Percentiles rank a stretch among this genome's conserved stretches.
phyloP scores from a whole-genome alignment of 306 rosid species.

The Oxytropis ochrocephala region DNA sequence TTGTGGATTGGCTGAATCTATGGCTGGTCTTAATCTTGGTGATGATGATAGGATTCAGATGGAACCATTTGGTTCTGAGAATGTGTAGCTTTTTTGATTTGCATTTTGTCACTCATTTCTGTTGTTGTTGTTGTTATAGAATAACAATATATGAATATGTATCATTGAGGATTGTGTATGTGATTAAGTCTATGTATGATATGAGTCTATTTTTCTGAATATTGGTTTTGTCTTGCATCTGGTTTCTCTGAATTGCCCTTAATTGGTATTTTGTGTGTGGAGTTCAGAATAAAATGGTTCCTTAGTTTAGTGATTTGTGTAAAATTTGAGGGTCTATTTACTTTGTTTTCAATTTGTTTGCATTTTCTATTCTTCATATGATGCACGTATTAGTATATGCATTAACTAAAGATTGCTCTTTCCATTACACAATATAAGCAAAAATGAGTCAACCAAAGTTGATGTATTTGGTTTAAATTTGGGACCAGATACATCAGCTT shows the following conservation, averaged over 20 bases:
- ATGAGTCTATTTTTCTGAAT: neutral
- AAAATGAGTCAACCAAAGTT: too few relatives aligned
- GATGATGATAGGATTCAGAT: constrained; percentile 23
- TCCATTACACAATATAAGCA: too few relatives aligned
- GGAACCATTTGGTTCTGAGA: neutral
- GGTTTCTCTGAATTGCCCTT: neutral
- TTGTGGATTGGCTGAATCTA: constrained; percentile 42
- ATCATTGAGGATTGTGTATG: neutral
- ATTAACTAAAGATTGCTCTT: too few relatives aligned
- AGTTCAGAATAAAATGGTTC: neutral
- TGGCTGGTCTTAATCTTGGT: constrained; percentile 34
- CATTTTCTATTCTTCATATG: too few relatives aligned
- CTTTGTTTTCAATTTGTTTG: too few relatives aligned
- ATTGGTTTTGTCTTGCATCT: neutral
- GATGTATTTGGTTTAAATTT: too few relatives aligned
- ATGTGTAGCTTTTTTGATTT: neutral
- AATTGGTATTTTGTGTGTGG: neutral
- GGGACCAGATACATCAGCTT: too few relatives aligned
- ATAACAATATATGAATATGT: neutral
- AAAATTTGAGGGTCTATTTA: neutral
- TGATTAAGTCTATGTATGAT: neutral
- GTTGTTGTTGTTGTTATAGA: neutral
- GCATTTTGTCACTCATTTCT: neutral
- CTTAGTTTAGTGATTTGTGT: neutral
- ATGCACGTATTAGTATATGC: too few relatives aligned